A percentile compares a stretch with the other conserved stretches of the same genome.
Conservation (phyloP, 164 flowering plant genomes). For the Macadamia tetraphylla region DNA sequence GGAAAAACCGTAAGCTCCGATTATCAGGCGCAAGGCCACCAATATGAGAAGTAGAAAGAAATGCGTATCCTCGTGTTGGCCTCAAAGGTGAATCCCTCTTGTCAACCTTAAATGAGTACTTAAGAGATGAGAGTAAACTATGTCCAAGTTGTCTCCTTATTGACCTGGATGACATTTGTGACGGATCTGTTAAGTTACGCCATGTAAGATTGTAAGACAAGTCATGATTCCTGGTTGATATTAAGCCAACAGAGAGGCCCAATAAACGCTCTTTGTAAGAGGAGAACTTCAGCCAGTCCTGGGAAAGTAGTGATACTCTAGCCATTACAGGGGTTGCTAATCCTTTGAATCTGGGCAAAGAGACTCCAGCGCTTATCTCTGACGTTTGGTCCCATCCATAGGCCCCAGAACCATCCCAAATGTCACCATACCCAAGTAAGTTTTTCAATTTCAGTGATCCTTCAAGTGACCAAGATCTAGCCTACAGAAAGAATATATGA, state of each 20-base stretch:
- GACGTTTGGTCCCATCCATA: constrained; percentile 79
- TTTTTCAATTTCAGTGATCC: constrained; percentile 80
- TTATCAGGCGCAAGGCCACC: constrained; percentile 82
- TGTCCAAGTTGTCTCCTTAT: constrained; percentile 93
- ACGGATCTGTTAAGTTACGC: constrained; percentile 85
- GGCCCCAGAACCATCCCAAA: constrained; percentile 82
- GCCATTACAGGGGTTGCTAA: constrained; percentile 52
- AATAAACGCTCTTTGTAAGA: constrained; percentile 75
- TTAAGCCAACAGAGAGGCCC: constrained; percentile 73
- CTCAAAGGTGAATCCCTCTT: constrained; percentile 64
- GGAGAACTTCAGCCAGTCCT: constrained; percentile 87
- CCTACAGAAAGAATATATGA: constrained; percentile 45
- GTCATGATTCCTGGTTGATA: constrained; percentile 63
- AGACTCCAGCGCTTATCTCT: constrained; percentile 76
- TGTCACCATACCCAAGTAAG: constrained; percentile 76
- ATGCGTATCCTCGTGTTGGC: constrained; percentile 84
- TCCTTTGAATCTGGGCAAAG: constrained; percentile 62
- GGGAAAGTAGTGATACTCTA: constrained; percentile 63
- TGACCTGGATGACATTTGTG: constrained; percentile 62
- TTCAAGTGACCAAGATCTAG: constrained; percentile 79
- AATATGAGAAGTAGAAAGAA: constrained; percentile 61
- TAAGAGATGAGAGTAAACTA: constrained; percentile 61
- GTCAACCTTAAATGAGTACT: constrained; percentile 76
- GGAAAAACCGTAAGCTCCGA: constrained; percentile 67
- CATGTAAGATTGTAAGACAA: constrained; percentile 73